Evolutionary conservation across 2,329 filamentous ascomycete species (phyloP).

Genomic region (Penicillium frequentans): DNA sequence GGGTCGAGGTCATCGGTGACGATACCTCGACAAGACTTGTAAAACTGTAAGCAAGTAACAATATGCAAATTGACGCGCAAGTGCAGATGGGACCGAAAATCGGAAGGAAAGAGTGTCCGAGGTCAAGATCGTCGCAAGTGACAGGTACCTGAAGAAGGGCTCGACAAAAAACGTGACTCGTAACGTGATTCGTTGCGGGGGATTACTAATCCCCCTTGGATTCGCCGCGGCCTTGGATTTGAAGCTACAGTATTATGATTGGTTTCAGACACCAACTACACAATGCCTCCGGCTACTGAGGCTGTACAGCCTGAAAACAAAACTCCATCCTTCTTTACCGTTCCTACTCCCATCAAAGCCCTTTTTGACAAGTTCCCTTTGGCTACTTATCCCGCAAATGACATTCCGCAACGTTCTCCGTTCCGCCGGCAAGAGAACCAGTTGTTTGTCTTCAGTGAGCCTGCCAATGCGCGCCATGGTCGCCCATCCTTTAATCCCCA

Average conservation of each 20-base stretch:
- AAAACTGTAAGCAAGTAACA: background rate
- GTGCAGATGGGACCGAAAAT: background rate
- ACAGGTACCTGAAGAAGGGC: background rate
- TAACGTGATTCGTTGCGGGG: background rate
- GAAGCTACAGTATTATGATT: background rate
- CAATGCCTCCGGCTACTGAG: slow-evolving; percentile 28
- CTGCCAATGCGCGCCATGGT: slow-evolving; percentile 60
- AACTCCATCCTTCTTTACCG: slow-evolving; percentile 37
- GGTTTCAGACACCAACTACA: background rate
- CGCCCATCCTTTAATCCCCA: slow-evolving; percentile 83
- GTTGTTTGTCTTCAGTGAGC: slow-evolving; percentile 75
- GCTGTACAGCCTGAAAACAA: slow-evolving; percentile 20
- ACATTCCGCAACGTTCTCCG: slow-evolving; percentile 65
- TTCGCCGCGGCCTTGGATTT: background rate
- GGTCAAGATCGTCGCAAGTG: background rate
- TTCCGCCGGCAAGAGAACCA: slow-evolving; percentile 52
- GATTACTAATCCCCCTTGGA: background rate
- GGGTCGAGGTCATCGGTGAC: slow-evolving; percentile 3
- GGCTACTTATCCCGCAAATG: slow-evolving; percentile 70
- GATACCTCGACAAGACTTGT: slow-evolving; percentile 1
- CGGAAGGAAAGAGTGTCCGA: background rate
- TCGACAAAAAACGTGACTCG: background rate
- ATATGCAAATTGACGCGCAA: background rate
- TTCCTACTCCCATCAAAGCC: slow-evolving; percentile 71
- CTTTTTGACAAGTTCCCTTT: slow-evolving; percentile 87